phyloP scores from a whole-genome alignment of 768 basidiomycete species.

The Tylopilus plumbeoviolaceoides region DNA sequence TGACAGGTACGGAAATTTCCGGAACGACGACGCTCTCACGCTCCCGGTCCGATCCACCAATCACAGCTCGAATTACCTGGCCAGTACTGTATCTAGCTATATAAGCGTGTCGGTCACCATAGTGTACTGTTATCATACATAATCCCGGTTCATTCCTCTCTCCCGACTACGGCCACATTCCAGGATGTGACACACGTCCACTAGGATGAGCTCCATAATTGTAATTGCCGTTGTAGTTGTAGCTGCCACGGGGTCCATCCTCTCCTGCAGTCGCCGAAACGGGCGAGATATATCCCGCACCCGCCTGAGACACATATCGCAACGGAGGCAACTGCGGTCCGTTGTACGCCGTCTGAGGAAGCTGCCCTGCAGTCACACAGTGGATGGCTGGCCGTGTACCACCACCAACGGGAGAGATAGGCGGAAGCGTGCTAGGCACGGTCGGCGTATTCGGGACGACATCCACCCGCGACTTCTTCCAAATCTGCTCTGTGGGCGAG shows the following conservation, averaged over 20 bases:
- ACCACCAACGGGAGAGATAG: conserved; percentile 24
- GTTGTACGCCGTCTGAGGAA: conserved; percentile 16
- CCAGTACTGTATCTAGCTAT: conserved; percentile 10
- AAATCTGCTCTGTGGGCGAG: conserved; percentile 62
- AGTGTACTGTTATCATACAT: conserved; percentile 13
- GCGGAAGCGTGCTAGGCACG: conserved; percentile 14
- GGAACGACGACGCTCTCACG: conserved; percentile 27
- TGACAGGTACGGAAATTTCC: conserved; percentile 33
- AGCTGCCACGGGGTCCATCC: conserved; percentile 21
- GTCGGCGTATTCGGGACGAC: conserved; percentile 10
- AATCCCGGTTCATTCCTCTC: conserved; percentile 1
- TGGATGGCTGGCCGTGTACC: conserved; percentile 11
- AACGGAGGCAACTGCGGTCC: conserved; percentile 27
- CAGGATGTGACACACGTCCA: conserved; percentile 22
- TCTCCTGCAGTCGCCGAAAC: conserved; percentile 8
- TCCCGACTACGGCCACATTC: conserved; percentile 27
- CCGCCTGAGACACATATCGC: conserved; percentile 21
- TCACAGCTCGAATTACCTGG: conserved; percentile 11
- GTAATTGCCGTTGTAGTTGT: conserved; percentile 24
- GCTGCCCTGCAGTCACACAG: conserved; percentile 14
- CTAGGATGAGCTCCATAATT: conserved; percentile 17
- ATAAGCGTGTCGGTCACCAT: conserved; percentile 10
- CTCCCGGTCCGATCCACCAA: conserved; percentile 15
- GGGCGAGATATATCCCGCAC: conserved; percentile 23
- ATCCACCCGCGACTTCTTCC: conserved; percentile 62